These are phyloP conservation scores for Leishmania mexicana DNA, from an alignment of 208 protist genomes.

Conservation along the genomic window DNA sequence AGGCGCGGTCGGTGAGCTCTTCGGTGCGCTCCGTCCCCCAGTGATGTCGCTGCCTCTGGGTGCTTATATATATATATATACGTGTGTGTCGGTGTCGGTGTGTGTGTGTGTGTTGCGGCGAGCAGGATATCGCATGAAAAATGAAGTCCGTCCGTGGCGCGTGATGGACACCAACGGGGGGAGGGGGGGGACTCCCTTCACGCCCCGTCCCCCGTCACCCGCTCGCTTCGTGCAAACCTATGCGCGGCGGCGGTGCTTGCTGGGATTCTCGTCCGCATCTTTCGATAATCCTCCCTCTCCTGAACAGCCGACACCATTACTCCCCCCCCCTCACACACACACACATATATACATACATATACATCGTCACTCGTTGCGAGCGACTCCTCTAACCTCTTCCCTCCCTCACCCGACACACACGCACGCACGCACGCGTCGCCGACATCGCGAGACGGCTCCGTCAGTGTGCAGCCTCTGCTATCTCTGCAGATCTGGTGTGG, in stretches of 20 bases:
- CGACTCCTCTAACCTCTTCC: neutral
- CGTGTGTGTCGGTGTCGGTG: neutral
- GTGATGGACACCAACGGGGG: neutral
- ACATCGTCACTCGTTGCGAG: neutral
- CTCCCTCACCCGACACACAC: neutral
- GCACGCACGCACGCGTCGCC: neutral
- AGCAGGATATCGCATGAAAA: neutral
- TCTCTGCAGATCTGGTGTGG: neutral
- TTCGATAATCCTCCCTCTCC: neutral
- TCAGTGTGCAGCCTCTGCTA: neutral
- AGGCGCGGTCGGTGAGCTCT: neutral
- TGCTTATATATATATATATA: neutral
- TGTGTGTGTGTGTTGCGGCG: neutral
- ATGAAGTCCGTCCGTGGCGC: neutral
- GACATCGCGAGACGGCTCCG: neutral
- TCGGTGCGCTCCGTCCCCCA: neutral
- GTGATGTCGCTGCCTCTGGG: neutral
- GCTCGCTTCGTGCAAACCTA: neutral
- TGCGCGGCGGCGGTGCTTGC: neutral
- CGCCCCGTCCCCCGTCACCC: neutral
- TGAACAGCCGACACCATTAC: neutral
- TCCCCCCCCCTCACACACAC: too few relatives aligned
- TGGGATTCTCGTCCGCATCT: neutral
- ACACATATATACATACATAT: too few relatives aligned
- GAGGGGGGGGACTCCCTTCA: neutral